These are phyloP conservation scores for Pyracantha coccinea DNA, from an alignment of 331 rosid species.

Conservation along the genomic window DNA sequence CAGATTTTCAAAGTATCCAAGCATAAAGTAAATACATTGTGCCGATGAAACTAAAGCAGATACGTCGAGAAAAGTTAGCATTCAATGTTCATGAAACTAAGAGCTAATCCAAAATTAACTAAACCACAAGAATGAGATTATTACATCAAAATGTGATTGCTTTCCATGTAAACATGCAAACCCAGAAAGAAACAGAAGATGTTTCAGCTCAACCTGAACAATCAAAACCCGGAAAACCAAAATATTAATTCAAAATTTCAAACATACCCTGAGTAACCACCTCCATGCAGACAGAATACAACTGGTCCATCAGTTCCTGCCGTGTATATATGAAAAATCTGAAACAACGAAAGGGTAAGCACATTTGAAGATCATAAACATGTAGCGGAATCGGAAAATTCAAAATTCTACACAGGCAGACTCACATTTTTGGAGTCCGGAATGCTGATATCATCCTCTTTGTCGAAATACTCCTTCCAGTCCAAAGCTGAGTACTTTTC, in stretches of 20 bases:
- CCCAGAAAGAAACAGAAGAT: not conserved
- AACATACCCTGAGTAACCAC: conserved; percentile 91
- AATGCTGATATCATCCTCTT: conserved; percentile 59
- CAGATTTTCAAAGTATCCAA: not conserved
- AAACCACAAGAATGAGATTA: not conserved
- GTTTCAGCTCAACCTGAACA: conserved; percentile 1
- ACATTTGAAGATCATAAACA: conserved; percentile 4
- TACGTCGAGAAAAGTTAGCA: not conserved
- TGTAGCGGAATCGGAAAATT: not conserved
- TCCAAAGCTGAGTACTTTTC: conserved; percentile 56
- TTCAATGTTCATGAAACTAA: not conserved
- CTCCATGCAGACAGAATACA: conserved; percentile 91
- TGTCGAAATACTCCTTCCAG: conserved; percentile 67
- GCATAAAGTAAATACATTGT: not conserved
- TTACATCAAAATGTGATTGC: not conserved
- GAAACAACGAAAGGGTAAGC: conserved; percentile 14
- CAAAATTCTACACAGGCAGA: conserved; percentile 7
- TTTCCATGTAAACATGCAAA: not conserved
- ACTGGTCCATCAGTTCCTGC: conserved; percentile 98
- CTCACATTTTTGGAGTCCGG: conserved; percentile 62
- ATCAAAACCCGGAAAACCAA: not conserved
- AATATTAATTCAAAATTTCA: no score
- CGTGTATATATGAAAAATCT: conserved; percentile 89
- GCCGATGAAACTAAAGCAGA: not conserved
- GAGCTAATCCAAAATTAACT: not conserved